A percentile compares a stretch with the other conserved stretches of the same genome.
These are phyloP conservation scores for Gossypium stocksii DNA, from an alignment of 345 rosid genomes.

Conservation along the genomic window DNA sequence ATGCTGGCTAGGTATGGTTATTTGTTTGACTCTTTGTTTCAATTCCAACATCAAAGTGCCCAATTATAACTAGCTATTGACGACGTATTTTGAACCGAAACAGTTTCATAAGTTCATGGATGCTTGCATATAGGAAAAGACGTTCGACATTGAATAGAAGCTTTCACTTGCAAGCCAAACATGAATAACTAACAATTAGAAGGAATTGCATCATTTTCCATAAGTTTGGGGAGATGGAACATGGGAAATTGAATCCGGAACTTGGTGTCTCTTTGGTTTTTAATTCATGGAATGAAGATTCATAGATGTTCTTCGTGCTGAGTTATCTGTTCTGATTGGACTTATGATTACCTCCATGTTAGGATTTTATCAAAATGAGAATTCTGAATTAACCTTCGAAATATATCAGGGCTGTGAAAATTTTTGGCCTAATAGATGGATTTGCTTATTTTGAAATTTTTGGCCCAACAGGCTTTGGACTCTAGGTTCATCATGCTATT, in stretches of 20 bases:
- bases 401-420: neutral
- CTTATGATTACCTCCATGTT: too few species aligned
- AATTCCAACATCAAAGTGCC: neutral
- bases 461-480: neutral
- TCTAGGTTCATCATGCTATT: neutral
- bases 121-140: neutral
- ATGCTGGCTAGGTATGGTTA: neutral
- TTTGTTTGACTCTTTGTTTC: neutral
- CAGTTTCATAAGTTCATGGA: neutral
- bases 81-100: neutral
- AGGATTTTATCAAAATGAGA: too few species aligned
- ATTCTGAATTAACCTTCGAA: neutral
- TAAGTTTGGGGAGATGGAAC: neutral
- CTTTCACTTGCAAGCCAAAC: neutral
- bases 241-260: neutral
- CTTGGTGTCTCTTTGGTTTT: neutral
- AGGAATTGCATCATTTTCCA: neutral
- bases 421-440: neutral
- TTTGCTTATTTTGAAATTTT: neutral
- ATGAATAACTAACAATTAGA: neutral
- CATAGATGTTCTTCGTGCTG: neutral
- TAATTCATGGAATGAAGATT: neutral
- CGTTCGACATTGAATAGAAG: neutral
- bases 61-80: neutral
- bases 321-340: neutral